Evolutionary conservation across 2,329 filamentous ascomycete species (phyloP).

Genomic region (Neofusicoccum kwambonambiense): DNA sequence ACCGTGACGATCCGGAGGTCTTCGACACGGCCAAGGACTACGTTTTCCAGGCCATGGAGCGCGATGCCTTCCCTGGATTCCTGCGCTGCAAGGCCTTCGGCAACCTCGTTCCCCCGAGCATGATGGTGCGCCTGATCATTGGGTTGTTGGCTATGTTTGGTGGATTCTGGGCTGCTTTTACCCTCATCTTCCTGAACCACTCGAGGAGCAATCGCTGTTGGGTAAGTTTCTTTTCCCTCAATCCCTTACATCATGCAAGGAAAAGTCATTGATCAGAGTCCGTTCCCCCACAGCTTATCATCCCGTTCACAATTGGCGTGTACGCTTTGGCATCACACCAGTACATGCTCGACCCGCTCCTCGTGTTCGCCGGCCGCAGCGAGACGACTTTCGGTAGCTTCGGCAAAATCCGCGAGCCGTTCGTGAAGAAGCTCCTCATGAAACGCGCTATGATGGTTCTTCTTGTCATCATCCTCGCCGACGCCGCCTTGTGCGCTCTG

Average conservation of each 20-base stretch:
- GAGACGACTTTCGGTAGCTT: conserved; percentile 97
- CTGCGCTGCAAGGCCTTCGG: conserved; percentile 91
- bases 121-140: conserved; percentile 80
- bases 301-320: conserved; percentile 88
- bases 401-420: conserved; percentile 83
- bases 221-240: conserved; percentile 57
- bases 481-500: conserved; percentile 78
- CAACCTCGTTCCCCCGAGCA: conserved; percentile 88
- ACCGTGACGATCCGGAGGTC: conserved; percentile 92
- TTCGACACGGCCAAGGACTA: conserved; percentile 99
- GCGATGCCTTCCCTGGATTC: conserved; percentile 98
- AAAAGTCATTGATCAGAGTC: too few species aligned
- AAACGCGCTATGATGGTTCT: conserved; percentile 83
- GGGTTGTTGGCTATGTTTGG: conserved; percentile 85
- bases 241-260: too few species aligned
- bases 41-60: conserved; percentile 99
- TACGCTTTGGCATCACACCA: conserved; percentile 91
- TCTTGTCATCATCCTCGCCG: conserved; percentile 70
- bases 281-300: conserved; percentile 58
- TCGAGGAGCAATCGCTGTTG: conserved; percentile 73
- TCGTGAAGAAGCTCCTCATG: conserved; percentile 79
- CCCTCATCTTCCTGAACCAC: conserved; percentile 86
- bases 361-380: conserved; percentile 85
- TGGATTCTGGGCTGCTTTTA: conserved; percentile 90
- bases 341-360: conserved; percentile 88